Evolutionary conservation across 139 green algal species (phyloP), one percentile per base, ranked within the genome.

Genomic region (Desmodesmus armatus): DNA sequence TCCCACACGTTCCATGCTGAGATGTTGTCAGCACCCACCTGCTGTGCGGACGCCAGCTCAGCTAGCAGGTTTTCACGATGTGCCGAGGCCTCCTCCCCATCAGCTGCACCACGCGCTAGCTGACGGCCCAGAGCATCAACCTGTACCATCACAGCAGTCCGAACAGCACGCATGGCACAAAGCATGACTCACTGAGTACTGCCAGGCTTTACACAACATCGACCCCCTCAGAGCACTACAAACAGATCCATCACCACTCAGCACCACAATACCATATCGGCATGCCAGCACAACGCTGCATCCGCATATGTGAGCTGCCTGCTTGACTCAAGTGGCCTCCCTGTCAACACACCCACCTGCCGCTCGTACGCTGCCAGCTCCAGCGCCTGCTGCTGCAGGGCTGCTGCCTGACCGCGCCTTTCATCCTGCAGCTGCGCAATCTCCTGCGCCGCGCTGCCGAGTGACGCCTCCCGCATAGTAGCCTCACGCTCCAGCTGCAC

Each of bases 361-460:
- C 93, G 88, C 87, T 96, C 93, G 74, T 92, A 94, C 1, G 93
- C 93, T 91, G 78, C 49, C 35, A 82, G 76, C 76, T 82, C 76
- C 47, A 82, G 55, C 76, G 72, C n/a, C 76, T 93, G 85, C 49
- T 75, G 55, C 44, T 58, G 40, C 40, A 81, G 62, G 5, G 76
- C 53, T 25, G 39, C 62, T 41, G 78, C 62, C 33, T 58, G 41
- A 25, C 60, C 88, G 3, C 89, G 85, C 66, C 88, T 66, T 17
- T 90, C 87, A 65, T 94, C 92, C 58, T 88, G 67, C 74, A 96
- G 84, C 21, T 84, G 89, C 19, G 80, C 80, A 15, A 92, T 80
- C 87, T 96, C 91, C 11, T 91, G 83, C 4, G 58, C 66, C 15
- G 76, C 66, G 40, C 78, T 66, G 31, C 82, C 53, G 35, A 92